These are phyloP conservation scores for Aspergillus uvarum DNA, from an alignment of 2,329 filamentous ascomycete genomes.

Conservation along the genomic window DNA sequence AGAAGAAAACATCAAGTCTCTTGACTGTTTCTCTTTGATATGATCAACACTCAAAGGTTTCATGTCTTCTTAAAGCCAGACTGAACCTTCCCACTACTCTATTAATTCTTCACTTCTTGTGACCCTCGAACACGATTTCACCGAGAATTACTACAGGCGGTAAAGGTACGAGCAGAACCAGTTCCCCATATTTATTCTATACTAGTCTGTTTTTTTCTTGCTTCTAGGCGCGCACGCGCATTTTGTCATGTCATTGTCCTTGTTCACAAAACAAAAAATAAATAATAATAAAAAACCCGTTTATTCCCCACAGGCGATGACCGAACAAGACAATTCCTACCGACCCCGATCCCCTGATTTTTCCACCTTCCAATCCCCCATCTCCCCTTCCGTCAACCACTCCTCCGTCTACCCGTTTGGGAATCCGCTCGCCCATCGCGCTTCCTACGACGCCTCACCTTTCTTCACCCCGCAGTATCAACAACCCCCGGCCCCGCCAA, in stretches of 20 bases:
- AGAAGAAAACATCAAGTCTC: too few species aligned
- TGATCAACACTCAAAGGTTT: background rate
- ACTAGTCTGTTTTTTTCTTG: slow-evolving; percentile 5
- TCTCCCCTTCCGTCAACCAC: slow-evolving; percentile 35
- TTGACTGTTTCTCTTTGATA: background rate
- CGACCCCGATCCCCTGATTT: slow-evolving; percentile 52
- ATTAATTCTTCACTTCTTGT: background rate
- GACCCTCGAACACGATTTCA: background rate
- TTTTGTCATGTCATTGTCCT: background rate
- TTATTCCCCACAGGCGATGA: slow-evolving; percentile 37
- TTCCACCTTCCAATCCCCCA: slow-evolving; percentile 48
- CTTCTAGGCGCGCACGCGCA: slow-evolving; percentile 12
- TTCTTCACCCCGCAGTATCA: slow-evolving; percentile 45
- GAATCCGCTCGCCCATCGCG: slow-evolving; percentile 38
- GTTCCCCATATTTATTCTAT: slow-evolving; percentile 15
- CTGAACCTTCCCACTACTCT: background rate
- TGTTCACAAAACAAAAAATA: slow-evolving; percentile 7
- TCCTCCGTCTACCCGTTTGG: slow-evolving; percentile 32
- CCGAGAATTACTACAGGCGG: background rate
- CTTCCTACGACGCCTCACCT: slow-evolving; percentile 49
- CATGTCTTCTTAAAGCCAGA: background rate
- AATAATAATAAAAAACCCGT: slow-evolving; percentile 16
- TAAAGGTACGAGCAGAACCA: background rate
- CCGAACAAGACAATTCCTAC: slow-evolving; percentile 47
- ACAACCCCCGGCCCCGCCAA: slow-evolving; percentile 24